Evolutionary conservation across 2,329 filamentous ascomycete genomes (phyloP), one percentile per base, ranked within the genome.

Genomic region (Ophiobolus disseminans): DNA sequence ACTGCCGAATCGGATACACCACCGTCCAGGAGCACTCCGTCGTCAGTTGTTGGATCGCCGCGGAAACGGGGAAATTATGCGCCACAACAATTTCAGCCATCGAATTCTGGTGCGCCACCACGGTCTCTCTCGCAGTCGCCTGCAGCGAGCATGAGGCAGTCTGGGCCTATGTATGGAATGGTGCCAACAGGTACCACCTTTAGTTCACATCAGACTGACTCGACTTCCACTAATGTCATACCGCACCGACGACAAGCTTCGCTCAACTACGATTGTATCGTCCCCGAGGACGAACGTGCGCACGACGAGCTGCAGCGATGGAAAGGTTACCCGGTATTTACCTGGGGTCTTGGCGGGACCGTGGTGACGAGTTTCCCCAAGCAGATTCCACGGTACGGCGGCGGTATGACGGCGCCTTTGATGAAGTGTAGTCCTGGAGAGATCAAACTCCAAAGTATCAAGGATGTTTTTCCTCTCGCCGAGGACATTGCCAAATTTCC

Each of bases 351-450:
- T 39, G 92, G 91, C 16, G 94, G 94, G 10, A 83, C 84, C 1
- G 77, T 97, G 9, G 81, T 95, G 2, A 91, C 89, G 1, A 90
- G 87, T 34, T 97, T 97, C 65, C 94, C 95, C 0, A 91, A 89
- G 69, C 88, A 93, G 57, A 84, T 94, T 25, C 92, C 93, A 11
- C 86, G 92, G 37, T 97, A 96, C 73, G 86, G 87, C 20, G 86
- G 90, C 57, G 89, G 86, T 40, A 85, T 88, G 58, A 79, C 82
- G 16, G 73, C 83, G 6, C 91, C 93, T 0, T 88, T 88, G 76
- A 88, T 97, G 55, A 86, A 94, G 63, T 86, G 91, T 38, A 89
- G 84, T 36, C 86, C 90, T 14, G 94, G 94, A 2, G 89, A 93
- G 59, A 84, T 97, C 19, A 90, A 86, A 62, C 77, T 93, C n/a